phyloP scores from a whole-genome alignment of 331 rosid species.

The Rhamnella rubrinervis region DNA sequence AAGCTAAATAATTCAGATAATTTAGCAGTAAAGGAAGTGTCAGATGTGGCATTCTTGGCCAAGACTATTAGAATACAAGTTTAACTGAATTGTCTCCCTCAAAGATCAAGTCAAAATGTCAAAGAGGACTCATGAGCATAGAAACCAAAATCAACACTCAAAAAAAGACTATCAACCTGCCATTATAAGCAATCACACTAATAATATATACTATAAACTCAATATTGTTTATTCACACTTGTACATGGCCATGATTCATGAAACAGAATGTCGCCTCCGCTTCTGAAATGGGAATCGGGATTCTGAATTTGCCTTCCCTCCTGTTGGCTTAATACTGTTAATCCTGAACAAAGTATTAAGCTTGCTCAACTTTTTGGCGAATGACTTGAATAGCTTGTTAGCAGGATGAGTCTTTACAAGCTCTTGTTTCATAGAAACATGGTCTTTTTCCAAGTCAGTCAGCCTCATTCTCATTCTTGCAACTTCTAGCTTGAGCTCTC shows the following conservation, averaged over 20 bases:
- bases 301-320: slow-evolving; percentile 59
- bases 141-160: slow-evolving; percentile 26
- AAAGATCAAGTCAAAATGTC: background rate
- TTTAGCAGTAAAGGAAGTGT: too few species aligned
- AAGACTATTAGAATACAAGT: background rate
- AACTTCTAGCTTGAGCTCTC: slow-evolving; percentile 94
- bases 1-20: too few species aligned
- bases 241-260: slow-evolving; percentile 37
- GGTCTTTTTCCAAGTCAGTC: slow-evolving; percentile 92
- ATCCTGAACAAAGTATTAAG: slow-evolving; percentile 69
- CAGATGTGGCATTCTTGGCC: too few species aligned
- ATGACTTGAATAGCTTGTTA: slow-evolving; percentile 68
- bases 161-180: slow-evolving; percentile 29
- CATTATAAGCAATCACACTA: slow-evolving; percentile 42
- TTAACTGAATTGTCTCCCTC: background rate
- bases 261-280: slow-evolving; percentile 90
- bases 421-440: slow-evolving; percentile 93
- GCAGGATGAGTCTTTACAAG: slow-evolving; percentile 88
- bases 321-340: slow-evolving; percentile 45
- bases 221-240: slow-evolving; percentile 30
- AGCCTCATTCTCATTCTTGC: slow-evolving; percentile 99
- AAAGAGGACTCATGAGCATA: slow-evolving; percentile 7
- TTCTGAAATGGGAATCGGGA: slow-evolving; percentile 76
- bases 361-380: slow-evolving; percentile 73
- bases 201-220: slow-evolving; percentile 42